Base-by-base conservation (phyloP, 139 green algal species). In the Picochlorum sp. region DNA sequence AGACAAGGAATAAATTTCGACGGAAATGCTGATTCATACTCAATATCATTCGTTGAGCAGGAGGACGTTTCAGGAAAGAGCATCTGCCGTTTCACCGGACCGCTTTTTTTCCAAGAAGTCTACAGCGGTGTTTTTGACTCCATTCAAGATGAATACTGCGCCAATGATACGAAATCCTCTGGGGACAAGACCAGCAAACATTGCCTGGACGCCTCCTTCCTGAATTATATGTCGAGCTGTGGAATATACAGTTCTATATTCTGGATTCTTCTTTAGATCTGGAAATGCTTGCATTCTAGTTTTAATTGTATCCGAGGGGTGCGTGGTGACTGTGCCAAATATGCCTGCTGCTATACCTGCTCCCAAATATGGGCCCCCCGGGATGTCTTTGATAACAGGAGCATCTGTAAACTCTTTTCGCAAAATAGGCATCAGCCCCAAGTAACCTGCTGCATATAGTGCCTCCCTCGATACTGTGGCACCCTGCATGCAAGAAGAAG, bases 241-340 rank as follows among this genome's bases (percentile, higher is more conserved):
- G 47, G 64, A 72, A 20, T 46, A 3, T 16, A 69, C 6, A 7
- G 15, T 69, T 38, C 37, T 58, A 15, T 76, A 77, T 44, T 80
- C 45, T 2, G 68, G 74, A 28, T 62, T 9, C 1, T 51, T 15
- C 4, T 28, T 50, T 4, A 20, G 41, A 51, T 78, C 59, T 4
- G 69, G 61, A 61, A 74, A 74, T n/a, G 72, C 68, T 69, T 82
- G 87, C 84, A 93, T 90, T 13, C 82, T 73, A 4, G 88, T 95
- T 74, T 95, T 95, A 50, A 88, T 82, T 0, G 89, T 96, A 77
- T 96, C 89, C 63, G 88, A 83, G 3, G 89, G 89, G 49, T 96
- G 89, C 3, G 85, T 91, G 21, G 70, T 65, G 1, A 80, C 61
- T 0, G 88, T 79, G 6, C 77, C 89, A 54, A 91, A 78, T 8